phyloP scores from a whole-genome alignment of 129 eudicot genomes.

The Lonicera japonica region DNA sequence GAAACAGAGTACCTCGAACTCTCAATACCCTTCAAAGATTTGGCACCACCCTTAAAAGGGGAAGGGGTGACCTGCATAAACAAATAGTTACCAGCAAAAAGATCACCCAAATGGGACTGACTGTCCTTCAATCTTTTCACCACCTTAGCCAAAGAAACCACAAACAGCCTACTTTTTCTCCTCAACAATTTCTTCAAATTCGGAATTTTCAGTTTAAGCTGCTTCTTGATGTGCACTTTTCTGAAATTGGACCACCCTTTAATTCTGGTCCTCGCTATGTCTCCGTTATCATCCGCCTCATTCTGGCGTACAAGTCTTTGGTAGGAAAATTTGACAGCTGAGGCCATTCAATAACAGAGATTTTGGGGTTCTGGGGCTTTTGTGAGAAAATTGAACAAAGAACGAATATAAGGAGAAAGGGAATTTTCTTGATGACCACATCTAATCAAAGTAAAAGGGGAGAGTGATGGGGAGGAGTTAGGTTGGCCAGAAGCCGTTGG shows the following conservation, averaged over 20 bases:
- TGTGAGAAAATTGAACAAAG: background rate
- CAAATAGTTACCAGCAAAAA: slow-evolving; percentile 83
- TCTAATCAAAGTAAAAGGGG: too few relatives aligned
- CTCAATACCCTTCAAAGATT: background rate
- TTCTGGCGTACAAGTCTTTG: slow-evolving; percentile 44
- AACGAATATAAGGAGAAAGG: too few relatives aligned
- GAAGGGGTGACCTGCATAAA: slow-evolving; percentile 82
- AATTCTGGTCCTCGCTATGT: slow-evolving; percentile 22
- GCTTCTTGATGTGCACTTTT: slow-evolving; percentile 40
- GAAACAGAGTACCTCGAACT: slow-evolving; percentile 6
- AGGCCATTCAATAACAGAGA: slow-evolving; percentile 9
- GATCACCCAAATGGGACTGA: slow-evolving; percentile 70
- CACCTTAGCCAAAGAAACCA: slow-evolving; percentile 35
- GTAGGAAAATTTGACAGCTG: slow-evolving; percentile 38
- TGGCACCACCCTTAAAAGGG: slow-evolving; percentile 27
- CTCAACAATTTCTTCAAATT: slow-evolving; percentile 47
- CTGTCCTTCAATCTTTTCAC: slow-evolving; percentile 66
- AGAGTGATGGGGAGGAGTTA: background rate
- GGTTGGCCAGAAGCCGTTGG: slow-evolving; percentile 46
- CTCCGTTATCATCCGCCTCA: slow-evolving; percentile 1
- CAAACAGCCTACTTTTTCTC: slow-evolving; percentile 40
- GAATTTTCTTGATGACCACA: too few relatives aligned
- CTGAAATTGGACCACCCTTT: slow-evolving; percentile 27
- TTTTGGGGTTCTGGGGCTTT: too few relatives aligned
- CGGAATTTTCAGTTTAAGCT: slow-evolving; percentile 54